Evolutionary conservation across 108 stramenopile species (phyloP).

Genomic region (Epipyxis sp.): DNA sequence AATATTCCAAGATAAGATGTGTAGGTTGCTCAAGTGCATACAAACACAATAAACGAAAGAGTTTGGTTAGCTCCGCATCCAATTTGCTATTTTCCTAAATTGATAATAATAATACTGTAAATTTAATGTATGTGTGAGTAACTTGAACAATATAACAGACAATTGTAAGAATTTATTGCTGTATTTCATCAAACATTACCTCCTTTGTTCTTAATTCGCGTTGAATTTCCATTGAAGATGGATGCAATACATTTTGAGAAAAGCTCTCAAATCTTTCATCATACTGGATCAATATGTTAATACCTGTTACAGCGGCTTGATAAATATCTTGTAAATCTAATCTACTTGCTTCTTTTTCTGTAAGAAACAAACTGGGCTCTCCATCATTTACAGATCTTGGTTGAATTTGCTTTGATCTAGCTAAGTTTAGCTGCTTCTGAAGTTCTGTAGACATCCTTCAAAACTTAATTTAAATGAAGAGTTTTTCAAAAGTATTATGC

Average conservation of each 20-base stretch:
- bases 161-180: too few relatives aligned
- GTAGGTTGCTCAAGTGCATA: background rate
- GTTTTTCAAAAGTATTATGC: background rate
- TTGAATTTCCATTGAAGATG: slow-evolving; percentile 12
- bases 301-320: background rate
- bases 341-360: background rate
- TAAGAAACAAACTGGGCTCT: background rate
- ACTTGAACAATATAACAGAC: too few relatives aligned
- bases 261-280: background rate
- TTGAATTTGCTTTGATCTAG: background rate
- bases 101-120: too few relatives aligned
- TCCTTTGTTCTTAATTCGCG: slow-evolving; percentile 18
- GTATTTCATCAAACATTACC: background rate
- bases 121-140: too few relatives aligned
- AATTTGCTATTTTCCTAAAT: slow-evolving; percentile 13
- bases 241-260: background rate
- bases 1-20: slow-evolving; percentile 19
- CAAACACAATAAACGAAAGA: background rate
- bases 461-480: background rate
- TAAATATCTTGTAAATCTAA: background rate
- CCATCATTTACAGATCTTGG: background rate
- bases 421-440: background rate
- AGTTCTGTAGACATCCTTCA: slow-evolving; percentile 5
- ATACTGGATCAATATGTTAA: background rate
- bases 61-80: background rate